phyloP scores from a whole-genome alignment of 257 asterid species.

The Mentha longifolia region DNA sequence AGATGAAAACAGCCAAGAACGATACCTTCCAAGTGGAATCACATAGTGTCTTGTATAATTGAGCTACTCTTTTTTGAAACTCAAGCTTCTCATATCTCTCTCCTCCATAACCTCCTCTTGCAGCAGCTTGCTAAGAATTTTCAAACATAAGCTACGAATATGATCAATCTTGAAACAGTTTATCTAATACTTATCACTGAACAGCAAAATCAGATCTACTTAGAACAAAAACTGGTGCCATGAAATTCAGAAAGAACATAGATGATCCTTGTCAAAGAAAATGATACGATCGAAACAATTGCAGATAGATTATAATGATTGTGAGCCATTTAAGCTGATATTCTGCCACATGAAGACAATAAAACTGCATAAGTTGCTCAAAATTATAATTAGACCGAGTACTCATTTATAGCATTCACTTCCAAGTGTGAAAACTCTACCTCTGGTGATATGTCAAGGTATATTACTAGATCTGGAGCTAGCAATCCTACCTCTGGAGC shows the following conservation, averaged over 20 bases:
- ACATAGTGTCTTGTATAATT: conserved; percentile 52
- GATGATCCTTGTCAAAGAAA: neutral
- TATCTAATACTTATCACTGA: conserved; percentile 19
- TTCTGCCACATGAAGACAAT: neutral
- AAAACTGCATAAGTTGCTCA: conserved; percentile 1
- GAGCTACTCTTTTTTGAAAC: conserved; percentile 81
- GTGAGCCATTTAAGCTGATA: neutral
- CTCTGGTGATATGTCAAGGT: conserved; percentile 94
- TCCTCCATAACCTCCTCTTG: conserved; percentile 95
- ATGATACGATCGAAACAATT: neutral
- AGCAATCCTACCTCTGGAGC: conserved; percentile 89
- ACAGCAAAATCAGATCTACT: conserved; percentile 7
- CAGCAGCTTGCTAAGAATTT: conserved; percentile 76
- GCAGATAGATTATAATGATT: neutral
- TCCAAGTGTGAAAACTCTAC: conserved; percentile 40
- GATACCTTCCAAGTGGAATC: conserved; percentile 90
- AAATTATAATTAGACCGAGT: neutral
- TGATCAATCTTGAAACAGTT: conserved; percentile 4
- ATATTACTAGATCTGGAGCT: conserved; percentile 90
- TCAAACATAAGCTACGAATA: neutral
- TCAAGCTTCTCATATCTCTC: conserved; percentile 95
- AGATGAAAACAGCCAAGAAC: conserved; percentile 10
- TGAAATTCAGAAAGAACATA: neutral
- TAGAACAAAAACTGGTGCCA: conserved; percentile 14
- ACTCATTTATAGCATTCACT: conserved; percentile 6